Evolutionary conservation across 305 asterid species (phyloP).

Genomic region (Caryopteris hybrid): DNA sequence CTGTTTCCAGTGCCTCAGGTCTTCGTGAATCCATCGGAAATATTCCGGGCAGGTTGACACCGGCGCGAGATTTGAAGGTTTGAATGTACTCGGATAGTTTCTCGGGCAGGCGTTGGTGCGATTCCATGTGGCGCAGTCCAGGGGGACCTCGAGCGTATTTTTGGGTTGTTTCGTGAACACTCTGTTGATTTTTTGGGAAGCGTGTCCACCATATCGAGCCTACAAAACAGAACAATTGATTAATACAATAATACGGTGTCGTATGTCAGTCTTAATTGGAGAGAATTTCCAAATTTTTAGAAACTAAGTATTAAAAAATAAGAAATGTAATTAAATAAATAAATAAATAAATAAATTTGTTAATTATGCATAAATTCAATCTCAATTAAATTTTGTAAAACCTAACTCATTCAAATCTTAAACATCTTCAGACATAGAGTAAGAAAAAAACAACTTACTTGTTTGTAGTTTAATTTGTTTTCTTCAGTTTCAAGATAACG

Average conservation of each 20-base stretch:
- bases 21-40: slow-evolving; percentile 89
- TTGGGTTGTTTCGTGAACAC: background rate
- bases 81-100: slow-evolving; percentile 33
- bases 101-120: slow-evolving; percentile 45
- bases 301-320: no score
- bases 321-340: no score
- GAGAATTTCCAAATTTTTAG: no score
- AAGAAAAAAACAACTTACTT: no score
- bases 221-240: slow-evolving; percentile 6
- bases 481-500: no score
- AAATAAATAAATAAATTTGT: no score
- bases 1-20: slow-evolving; percentile 62
- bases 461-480: no score
- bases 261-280: no score
- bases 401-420: no score
- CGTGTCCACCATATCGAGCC: slow-evolving; percentile 32
- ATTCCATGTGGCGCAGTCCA: slow-evolving; percentile 64
- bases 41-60: slow-evolving; percentile 61
- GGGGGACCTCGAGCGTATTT: slow-evolving; percentile 29
- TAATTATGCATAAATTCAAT: no score
- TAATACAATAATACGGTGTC: background rate
- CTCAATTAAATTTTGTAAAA: no score
- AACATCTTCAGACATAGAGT: no score
- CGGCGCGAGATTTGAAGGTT: slow-evolving; percentile 18
- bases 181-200: slow-evolving; percentile 18